phyloP scores from a whole-genome alignment of 495 filamentous ascomycete genomes.

The Amphirosellinia nigrospora region DNA sequence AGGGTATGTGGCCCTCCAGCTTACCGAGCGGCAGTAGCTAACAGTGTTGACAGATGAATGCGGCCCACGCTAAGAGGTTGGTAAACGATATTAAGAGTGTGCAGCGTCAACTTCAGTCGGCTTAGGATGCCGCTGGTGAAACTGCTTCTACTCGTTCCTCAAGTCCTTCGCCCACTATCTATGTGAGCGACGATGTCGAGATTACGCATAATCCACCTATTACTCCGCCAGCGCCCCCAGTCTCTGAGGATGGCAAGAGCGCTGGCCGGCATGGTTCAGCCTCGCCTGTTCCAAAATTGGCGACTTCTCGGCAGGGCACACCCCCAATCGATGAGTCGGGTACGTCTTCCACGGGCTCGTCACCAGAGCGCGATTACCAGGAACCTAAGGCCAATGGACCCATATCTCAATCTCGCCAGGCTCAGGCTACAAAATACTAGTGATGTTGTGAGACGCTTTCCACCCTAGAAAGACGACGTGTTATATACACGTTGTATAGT shows the following conservation, averaged over 20 bases:
- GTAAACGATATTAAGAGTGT: constrained; percentile 47
- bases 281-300: neutral
- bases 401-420: constrained; percentile 22
- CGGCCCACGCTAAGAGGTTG: constrained; percentile 52
- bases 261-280: neutral
- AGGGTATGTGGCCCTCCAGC: constrained; percentile 61
- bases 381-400: constrained; percentile 11
- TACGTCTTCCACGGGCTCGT: neutral
- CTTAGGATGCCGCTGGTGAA: constrained; percentile 30
- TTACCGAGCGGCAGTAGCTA: neutral
- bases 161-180: neutral
- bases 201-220: neutral
- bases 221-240: neutral
- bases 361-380: constrained; percentile 23
- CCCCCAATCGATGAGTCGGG: neutral
- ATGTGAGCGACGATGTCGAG: neutral
- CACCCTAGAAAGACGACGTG: neutral
- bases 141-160: neutral
- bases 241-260: neutral
- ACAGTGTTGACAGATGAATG: constrained; percentile 46
- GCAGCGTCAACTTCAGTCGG: constrained; percentile 46
- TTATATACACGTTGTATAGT: neutral
- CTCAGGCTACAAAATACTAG: neutral
- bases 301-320: neutral
- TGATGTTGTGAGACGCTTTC: neutral